These are phyloP conservation scores for Candida arabinofermentans DNA, from an alignment of 805 yeast genomes.

Conservation along the genomic window DNA sequence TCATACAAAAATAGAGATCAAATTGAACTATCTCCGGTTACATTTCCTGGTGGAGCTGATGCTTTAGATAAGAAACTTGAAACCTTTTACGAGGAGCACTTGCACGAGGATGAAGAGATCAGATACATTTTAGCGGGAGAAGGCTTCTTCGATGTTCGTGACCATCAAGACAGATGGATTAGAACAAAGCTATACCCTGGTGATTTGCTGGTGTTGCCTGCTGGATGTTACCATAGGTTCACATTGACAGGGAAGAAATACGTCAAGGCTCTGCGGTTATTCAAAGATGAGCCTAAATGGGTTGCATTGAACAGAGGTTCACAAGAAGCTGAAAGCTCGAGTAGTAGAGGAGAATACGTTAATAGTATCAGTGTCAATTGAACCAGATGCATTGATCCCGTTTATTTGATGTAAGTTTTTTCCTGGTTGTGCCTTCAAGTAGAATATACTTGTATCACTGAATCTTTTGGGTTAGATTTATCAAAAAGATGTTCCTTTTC, in stretches of 20 bases:
- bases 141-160: constrained; percentile 88
- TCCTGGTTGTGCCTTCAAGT: background rate
- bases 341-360: constrained; percentile 44
- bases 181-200: constrained; percentile 59
- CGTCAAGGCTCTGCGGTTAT: constrained; percentile 76
- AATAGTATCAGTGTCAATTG: constrained; percentile 19
- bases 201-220: constrained; percentile 76
- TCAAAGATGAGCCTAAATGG: constrained; percentile 97
- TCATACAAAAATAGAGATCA: constrained; percentile 77
- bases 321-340: constrained; percentile 39
- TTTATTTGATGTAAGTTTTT: background rate
- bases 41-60: constrained; percentile 58
- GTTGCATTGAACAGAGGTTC: constrained; percentile 62
- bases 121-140: constrained; percentile 85
- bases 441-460: background rate
- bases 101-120: constrained; percentile 97
- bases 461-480: too few relatives aligned
- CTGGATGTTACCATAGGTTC: constrained; percentile 93
- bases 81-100: constrained; percentile 75
- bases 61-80: constrained; percentile 63
- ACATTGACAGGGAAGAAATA: constrained; percentile 62
- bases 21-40: constrained; percentile 53
- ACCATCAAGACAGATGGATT: constrained; percentile 61
- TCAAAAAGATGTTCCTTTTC: background rate
- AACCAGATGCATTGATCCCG: background rate